Percentiles rank a stretch among this genome's conserved stretches.
phyloP scores from a whole-genome alignment of 805 yeast species.

The Barnettozyma californica region DNA sequence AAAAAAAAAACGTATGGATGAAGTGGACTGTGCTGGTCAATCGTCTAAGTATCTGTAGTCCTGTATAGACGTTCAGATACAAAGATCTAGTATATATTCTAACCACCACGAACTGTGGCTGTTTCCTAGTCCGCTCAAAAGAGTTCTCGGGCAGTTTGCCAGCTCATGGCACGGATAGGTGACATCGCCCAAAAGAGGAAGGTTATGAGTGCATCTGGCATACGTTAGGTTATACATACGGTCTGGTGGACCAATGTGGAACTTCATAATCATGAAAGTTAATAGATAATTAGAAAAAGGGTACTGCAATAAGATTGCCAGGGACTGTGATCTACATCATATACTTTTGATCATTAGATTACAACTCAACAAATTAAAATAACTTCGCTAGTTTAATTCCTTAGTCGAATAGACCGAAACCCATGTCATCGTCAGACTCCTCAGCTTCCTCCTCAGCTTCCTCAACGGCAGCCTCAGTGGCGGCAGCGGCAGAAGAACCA shows the following conservation, averaged over 20 bases:
- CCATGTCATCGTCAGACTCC: conserved; percentile 76
- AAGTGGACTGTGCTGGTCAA: no score
- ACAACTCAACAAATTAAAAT: conserved; percentile 5
- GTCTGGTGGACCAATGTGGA: no score
- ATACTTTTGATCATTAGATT: conserved; percentile 13
- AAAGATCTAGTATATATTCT: no score
- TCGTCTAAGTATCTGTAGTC: no score
- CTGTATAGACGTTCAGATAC: neutral
- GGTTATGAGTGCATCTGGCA: neutral
- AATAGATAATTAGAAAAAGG: no score
- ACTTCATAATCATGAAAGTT: no score
- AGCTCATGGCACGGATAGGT: conserved; percentile 8
- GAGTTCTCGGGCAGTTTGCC: conserved; percentile 1
- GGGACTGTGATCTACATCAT: neutral
- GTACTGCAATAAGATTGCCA: no score
- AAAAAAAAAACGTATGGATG: neutral
- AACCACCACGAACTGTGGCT: neutral
- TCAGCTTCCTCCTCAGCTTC: conserved; percentile 64
- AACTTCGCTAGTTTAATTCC: conserved; percentile 12
- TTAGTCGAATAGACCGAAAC: conserved; percentile 98
- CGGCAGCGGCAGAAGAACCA: conserved; percentile 68
- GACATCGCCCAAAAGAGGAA: neutral
- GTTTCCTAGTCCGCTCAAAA: no score
- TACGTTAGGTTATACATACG: no score
- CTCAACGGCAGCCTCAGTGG: conserved; percentile 67